A percentile compares a stretch with the other conserved stretches of the same genome.
Evolutionary conservation across 139 green algal genomes (phyloP).

Genomic region (Spirogloea muscicola): DNA sequence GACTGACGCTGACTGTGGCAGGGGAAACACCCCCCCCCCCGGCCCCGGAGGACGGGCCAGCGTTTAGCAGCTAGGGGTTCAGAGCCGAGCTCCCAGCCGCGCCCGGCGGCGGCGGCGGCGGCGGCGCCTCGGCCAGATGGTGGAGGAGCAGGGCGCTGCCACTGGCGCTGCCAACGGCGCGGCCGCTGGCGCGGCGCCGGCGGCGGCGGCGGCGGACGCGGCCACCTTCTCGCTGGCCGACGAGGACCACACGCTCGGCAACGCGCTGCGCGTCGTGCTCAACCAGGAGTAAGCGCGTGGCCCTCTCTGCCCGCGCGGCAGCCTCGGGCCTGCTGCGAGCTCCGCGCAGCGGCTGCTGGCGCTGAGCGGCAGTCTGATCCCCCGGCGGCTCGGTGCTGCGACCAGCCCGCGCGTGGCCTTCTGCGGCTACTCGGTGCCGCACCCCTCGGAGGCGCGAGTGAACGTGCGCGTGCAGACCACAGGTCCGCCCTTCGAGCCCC

Average conservation of each 20-base stretch:
- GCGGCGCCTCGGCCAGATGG: no score
- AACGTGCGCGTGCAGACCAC: slow-evolving; percentile 82
- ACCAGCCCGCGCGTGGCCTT: slow-evolving; percentile 70
- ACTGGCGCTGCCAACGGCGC: no score
- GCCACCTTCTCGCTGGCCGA: slow-evolving; percentile 70
- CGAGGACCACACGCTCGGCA: slow-evolving; percentile 83
- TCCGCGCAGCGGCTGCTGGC: no score
- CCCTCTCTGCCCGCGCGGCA: background rate
- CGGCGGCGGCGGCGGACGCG: background rate
- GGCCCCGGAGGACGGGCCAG: no score
- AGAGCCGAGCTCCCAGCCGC: no score
- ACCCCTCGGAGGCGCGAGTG: slow-evolving; percentile 74
- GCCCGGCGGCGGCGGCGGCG: no score
- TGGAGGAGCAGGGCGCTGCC: no score
- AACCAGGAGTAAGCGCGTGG: slow-evolving; percentile 55
- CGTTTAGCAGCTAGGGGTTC: no score
- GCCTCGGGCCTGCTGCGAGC: background rate
- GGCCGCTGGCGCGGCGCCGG: no score
- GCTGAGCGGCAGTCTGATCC: background rate
- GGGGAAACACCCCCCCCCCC: no score
- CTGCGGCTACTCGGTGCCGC: slow-evolving; percentile 76
- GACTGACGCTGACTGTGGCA: no score
- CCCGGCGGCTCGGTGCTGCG: slow-evolving; percentile 38
- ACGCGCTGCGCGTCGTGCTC: slow-evolving; percentile 73
- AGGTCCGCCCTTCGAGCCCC: slow-evolving; percentile 52